Evolutionary conservation across 768 basidiomycete species (phyloP).

Genomic region (Podaxis mareebaensis): DNA sequence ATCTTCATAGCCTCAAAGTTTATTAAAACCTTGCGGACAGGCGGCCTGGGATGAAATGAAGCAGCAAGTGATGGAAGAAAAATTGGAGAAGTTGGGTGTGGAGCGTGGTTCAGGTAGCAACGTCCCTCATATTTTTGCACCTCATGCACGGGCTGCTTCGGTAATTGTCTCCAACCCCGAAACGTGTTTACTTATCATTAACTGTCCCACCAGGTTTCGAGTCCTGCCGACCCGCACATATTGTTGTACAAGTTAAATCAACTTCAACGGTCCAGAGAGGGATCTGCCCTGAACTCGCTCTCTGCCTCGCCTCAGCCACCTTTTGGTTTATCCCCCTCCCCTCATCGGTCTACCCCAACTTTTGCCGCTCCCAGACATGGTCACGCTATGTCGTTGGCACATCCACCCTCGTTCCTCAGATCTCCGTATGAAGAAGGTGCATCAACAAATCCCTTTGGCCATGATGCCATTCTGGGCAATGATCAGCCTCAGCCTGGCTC

Average conservation of each 20-base stretch:
- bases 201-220: slow-evolving; percentile 64
- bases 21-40: slow-evolving; percentile 35
- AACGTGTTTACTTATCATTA: slow-evolving; percentile 23
- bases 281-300: slow-evolving; percentile 50
- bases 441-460: slow-evolving; percentile 68
- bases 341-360: slow-evolving; percentile 31
- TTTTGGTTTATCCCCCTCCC: slow-evolving; percentile 50
- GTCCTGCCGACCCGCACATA: slow-evolving; percentile 85
- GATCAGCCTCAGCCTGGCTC: slow-evolving; percentile 21
- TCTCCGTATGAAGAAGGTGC: slow-evolving; percentile 30
- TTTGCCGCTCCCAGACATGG: slow-evolving; percentile 52
- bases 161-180: slow-evolving; percentile 46
- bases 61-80: slow-evolving; percentile 75
- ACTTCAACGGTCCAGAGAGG: slow-evolving; percentile 70
- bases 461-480: slow-evolving; percentile 52
- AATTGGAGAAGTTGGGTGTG: slow-evolving; percentile 77
- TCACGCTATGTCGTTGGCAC: slow-evolving; percentile 73
- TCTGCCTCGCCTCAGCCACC: slow-evolving; percentile 65
- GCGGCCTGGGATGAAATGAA: slow-evolving; percentile 73
- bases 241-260: slow-evolving; percentile 83
- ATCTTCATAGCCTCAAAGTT: slow-evolving; percentile 16
- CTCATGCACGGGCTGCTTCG: slow-evolving; percentile 82
- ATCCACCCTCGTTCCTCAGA: slow-evolving; percentile 47
- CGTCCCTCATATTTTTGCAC: slow-evolving; percentile 64
- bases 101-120: slow-evolving; percentile 61